Evolutionary conservation across 139 green algal genomes (phyloP).

Genomic region (Ettlia oleoabundans): DNA sequence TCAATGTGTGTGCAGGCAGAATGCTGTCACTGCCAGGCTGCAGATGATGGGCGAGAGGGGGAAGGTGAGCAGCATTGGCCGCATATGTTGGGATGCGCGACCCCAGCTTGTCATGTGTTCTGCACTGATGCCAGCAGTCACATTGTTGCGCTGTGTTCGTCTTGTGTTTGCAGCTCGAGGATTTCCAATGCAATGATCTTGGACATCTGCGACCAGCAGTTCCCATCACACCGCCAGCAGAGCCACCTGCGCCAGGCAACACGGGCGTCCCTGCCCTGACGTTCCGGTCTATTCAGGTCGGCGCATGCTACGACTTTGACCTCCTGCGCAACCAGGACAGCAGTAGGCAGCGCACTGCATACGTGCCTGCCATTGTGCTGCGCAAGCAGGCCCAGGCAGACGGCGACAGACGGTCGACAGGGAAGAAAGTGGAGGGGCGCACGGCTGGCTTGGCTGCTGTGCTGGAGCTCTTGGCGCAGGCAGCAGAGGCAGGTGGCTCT

Average conservation of each 20-base stretch:
- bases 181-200: background rate
- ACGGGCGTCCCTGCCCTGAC: background rate
- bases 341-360: background rate
- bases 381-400: background rate
- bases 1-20: slow-evolving; percentile 4
- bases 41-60: background rate
- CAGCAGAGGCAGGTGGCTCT: too few relatives aligned
- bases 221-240: background rate
- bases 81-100: too few relatives aligned
- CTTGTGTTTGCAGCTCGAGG: background rate
- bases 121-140: too few relatives aligned
- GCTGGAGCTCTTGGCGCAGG: too few relatives aligned
- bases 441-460: background rate
- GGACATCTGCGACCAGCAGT: background rate
- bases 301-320: background rate
- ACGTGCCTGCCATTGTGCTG: slow-evolving; percentile 16
- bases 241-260: too few relatives aligned
- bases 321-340: background rate
- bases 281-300: background rate
- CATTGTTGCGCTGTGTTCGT: background rate
- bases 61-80: slow-evolving; percentile 5
- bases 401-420: background rate
- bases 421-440: background rate
- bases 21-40: background rate
- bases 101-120: too few relatives aligned